Evolutionary conservation across 2,329 filamentous ascomycete species (phyloP), one percentile per base, ranked within the genome.

Genomic region (Colletotrichum liriopes): DNA sequence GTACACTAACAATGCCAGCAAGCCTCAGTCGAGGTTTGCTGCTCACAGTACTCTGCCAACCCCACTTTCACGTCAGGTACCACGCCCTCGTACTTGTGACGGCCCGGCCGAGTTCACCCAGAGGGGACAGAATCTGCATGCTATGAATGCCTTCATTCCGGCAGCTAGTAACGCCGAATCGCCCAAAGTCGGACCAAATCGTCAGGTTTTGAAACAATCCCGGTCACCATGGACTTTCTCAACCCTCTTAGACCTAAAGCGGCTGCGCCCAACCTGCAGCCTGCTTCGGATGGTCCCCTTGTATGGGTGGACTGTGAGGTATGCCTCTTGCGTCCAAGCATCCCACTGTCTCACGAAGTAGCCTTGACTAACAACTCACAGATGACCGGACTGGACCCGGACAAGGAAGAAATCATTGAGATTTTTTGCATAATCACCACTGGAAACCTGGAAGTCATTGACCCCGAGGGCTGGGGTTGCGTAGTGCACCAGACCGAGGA

Each of bases 361-460:
- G 32, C 32, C 20, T 59, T 66, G 47, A 70, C 45, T 52, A 45
- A 73, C 61, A 54, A 58, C 23, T 20, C 54, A n/a, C 76, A 97
- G 94, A 99, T 99, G 96, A 98, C 94, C 41, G 94, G 94, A 29
- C 89, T 97, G 9, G 73, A 98, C 81, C 87, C 92, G 1, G 89
- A 93, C 71, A 90, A 86, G 41, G 96, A 98, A 79, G 91, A 92
- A 67, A 96, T 98, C 78, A 91, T 98, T 79, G 95, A 97, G 78
- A 93, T 98, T 69, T 96, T 93, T 82, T 98, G 95, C 84, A 93
- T 97, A 82, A 90, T 99, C 80, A 99, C 96, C 9, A 93, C 95
- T 76, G 89, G 91, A 65, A 86, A 94, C 73, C 89, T 99, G 26
- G 89, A 93, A 69, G 81, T 97, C 43, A 83, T 97, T 35, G 94